A percentile compares a stretch with the other conserved stretches of the same genome.
Conservation (phyloP, 306 rosid genomes). For the Medicago arabica region DNA sequence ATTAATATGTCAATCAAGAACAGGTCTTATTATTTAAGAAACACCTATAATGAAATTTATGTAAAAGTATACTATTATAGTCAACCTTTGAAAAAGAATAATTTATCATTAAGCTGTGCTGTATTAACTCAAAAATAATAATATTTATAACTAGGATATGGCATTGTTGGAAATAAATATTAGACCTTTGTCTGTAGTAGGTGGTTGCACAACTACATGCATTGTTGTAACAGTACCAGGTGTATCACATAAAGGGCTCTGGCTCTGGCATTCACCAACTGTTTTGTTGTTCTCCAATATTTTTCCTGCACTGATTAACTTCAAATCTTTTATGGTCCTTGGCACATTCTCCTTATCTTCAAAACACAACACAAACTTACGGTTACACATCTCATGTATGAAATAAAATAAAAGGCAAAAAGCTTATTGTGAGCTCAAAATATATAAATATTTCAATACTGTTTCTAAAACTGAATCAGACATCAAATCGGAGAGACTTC, state of each 20-base stretch:
- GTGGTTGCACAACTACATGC: constrained; percentile 91
- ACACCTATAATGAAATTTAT: background rate
- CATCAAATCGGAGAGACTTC: background rate
- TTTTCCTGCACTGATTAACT: constrained; percentile 88
- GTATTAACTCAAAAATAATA: background rate
- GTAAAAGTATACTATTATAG: background rate
- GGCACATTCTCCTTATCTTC: constrained; percentile 90
- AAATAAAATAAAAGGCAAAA: constrained; percentile 29
- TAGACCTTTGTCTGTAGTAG: constrained; percentile 77
- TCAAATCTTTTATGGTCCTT: constrained; percentile 87
- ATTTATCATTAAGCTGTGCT: background rate
- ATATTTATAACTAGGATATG: constrained; percentile 3
- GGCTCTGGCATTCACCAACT: constrained; percentile 88
- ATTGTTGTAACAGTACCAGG: constrained; percentile 90
- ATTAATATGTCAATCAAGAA: background rate
- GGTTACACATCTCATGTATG: constrained; percentile 23
- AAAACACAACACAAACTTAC: constrained; percentile 38
- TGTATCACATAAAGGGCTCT: constrained; percentile 77
- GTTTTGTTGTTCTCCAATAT: constrained; percentile 88
- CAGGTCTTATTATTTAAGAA: background rate
- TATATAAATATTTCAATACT: constrained; percentile 15
- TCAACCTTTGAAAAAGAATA: constrained; percentile 3
- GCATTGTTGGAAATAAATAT: constrained; percentile 25
- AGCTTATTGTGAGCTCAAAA: background rate
- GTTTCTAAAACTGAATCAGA: background rate